phyloP scores from a whole-genome alignment of 2,329 filamentous ascomycete genomes.

The Pyrenophora tritici-repentis region DNA sequence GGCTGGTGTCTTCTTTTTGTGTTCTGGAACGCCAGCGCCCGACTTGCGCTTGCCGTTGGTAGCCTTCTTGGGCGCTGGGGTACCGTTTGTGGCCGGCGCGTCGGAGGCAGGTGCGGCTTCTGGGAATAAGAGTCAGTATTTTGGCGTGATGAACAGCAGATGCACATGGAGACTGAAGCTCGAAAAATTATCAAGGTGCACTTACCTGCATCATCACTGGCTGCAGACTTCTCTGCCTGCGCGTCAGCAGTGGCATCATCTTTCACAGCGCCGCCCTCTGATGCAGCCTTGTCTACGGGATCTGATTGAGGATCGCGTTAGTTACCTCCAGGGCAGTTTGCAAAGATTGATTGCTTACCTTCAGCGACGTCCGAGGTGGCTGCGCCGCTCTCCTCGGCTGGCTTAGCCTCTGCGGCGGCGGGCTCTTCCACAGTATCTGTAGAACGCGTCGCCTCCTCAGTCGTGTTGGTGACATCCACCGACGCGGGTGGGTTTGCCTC shows the following conservation, averaged over 20 bases:
- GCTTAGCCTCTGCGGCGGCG: slow-evolving; percentile 36
- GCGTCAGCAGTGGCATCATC: slow-evolving; percentile 34
- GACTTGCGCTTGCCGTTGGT: slow-evolving; percentile 70
- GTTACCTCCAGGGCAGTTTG: slow-evolving; percentile 7
- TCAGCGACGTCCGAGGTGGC: slow-evolving; percentile 34
- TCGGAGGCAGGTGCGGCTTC: slow-evolving; percentile 46
- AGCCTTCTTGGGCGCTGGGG: slow-evolving; percentile 49
- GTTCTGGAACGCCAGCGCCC: slow-evolving; percentile 63
- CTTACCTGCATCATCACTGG: slow-evolving; percentile 34
- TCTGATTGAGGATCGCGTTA: slow-evolving; percentile 31
- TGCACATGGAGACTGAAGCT: slow-evolving; percentile 1
- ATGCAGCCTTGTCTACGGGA: slow-evolving; percentile 21
- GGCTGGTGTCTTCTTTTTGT: slow-evolving; percentile 73
- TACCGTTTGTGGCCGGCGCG: slow-evolving; percentile 54
- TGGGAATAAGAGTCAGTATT: slow-evolving; percentile 26
- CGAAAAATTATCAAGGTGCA: slow-evolving; percentile 1
- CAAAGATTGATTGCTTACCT: slow-evolving; percentile 29
- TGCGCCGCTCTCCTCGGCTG: slow-evolving; percentile 36
- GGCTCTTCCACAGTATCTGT: slow-evolving; percentile 34
- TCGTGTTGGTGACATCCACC: slow-evolving; percentile 33
- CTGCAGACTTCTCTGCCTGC: slow-evolving; percentile 27
- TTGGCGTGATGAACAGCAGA: not conserved
- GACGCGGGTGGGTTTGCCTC: slow-evolving; percentile 35
- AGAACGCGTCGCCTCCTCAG: slow-evolving; percentile 40
- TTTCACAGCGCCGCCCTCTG: slow-evolving; percentile 22